These are phyloP conservation scores for Fusarium devonianum DNA, from an alignment of 2,329 filamentous ascomycete species.

Conservation along the genomic window DNA sequence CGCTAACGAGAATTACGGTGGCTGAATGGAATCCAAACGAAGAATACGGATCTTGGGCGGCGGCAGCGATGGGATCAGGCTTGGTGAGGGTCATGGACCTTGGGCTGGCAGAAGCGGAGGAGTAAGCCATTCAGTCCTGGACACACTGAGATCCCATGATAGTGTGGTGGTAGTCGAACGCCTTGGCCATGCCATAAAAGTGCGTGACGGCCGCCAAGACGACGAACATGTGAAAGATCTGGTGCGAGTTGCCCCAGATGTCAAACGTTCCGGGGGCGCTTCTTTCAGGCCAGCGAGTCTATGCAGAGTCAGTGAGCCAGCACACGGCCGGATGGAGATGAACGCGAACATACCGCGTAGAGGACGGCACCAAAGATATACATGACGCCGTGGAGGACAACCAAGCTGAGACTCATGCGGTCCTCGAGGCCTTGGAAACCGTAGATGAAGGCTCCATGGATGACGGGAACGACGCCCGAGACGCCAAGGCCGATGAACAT, in stretches of 20 bases:
- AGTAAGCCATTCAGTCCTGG: slow-evolving; percentile 20
- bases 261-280: slow-evolving; percentile 81
- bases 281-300: slow-evolving; percentile 84
- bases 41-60: slow-evolving; percentile 71
- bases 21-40: slow-evolving; percentile 74
- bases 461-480: slow-evolving; percentile 81
- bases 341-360: slow-evolving; percentile 73
- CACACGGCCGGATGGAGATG: neutral
- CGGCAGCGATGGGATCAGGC: slow-evolving; percentile 71
- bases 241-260: slow-evolving; percentile 91
- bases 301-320: slow-evolving; percentile 2
- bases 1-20: slow-evolving; percentile 66
- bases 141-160: slow-evolving; percentile 61
- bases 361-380: slow-evolving; percentile 87
- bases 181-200: slow-evolving; percentile 79
- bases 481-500: slow-evolving; percentile 92
- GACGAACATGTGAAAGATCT: slow-evolving; percentile 93
- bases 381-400: slow-evolving; percentile 79
- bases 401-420: slow-evolving; percentile 81
- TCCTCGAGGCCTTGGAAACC: slow-evolving; percentile 71
- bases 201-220: slow-evolving; percentile 83
- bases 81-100: slow-evolving; percentile 72
- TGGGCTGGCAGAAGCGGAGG: slow-evolving; percentile 53
- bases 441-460: slow-evolving; percentile 76
- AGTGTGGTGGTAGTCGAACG: slow-evolving; percentile 85